Evolutionary conservation across 257 asterid species (phyloP).

Genomic region (Nicotiana tabacum): DNA sequence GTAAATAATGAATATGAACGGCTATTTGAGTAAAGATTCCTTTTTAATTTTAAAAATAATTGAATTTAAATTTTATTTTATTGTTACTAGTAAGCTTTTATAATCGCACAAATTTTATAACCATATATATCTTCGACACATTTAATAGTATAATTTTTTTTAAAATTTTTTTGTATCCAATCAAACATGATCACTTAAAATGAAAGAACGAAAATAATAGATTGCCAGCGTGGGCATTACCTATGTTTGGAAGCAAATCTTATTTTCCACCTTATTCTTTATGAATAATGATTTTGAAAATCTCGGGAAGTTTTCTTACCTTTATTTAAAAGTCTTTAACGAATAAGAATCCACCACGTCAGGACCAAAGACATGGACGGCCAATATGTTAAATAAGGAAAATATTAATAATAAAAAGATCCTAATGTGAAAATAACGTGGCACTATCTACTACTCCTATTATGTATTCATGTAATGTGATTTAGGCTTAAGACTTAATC

Average conservation of each 20-base stretch:
- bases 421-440: neutral
- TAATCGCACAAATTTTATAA: no score
- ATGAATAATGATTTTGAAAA: slow-evolving; percentile 8
- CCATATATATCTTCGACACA: no score
- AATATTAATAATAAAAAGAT: neutral
- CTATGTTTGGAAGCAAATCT: neutral
- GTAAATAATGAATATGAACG: no score
- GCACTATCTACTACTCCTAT: neutral
- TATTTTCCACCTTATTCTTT: neutral
- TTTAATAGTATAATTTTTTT: no score
- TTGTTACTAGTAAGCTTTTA: no score
- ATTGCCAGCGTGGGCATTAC: slow-evolving; percentile 28
- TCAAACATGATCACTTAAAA: no score
- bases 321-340: neutral
- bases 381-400: neutral
- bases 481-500: neutral
- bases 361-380: neutral
- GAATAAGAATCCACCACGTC: neutral
- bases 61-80: no score
- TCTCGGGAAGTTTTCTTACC: slow-evolving; percentile 17
- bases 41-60: no score
- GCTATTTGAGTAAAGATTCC: no score
- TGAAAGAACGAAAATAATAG: neutral
- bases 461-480: neutral
- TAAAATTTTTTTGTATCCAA: no score